Evolutionary conservation across 768 basidiomycete species (phyloP), one percentile per base, ranked within the genome.

Genomic region (Trametes sanguinea): DNA sequence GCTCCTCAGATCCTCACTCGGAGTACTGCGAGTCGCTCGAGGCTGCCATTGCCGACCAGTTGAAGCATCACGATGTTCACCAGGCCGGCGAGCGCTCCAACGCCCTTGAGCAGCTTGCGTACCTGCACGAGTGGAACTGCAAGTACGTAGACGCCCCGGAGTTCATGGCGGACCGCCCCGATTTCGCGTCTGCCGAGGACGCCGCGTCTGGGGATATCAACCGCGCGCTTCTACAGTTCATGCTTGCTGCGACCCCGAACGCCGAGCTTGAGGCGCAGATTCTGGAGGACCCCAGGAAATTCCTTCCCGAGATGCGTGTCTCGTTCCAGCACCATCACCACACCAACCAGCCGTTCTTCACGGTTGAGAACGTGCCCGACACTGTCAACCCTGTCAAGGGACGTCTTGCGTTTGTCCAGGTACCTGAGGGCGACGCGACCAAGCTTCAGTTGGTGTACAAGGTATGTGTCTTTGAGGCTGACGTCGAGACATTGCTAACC

Each of bases 371-470:
- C 60, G 90, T 91, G 14, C 92, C 92, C 6, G 90, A 89, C 62
- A 73, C 94, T 2, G 82, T 93, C 57, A 86, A 81, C 65, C 89
- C 94, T 9, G 93, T 94, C 70, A 90, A 92, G 77, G 87, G 87
- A 2, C 83, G 81, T 60, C 75, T 95, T 60, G 89, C 88, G 0
- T 95, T 94, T 72, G 78, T 92, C 17, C 92, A 95, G 71, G 86
- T 94, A 9, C 92, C 93, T 13, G 30, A 65, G 29, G 82, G 80
- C n/a, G 84, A 82, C 22, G 75, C 76, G 35, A 81, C 83, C 9
- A 79, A 82, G 32, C 81, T 96, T 42, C 80, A 83, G 69, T 84
- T 93, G 63, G 93, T 93, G 4, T 98, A 91, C 92, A 89, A 87
- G 81, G 85, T 86, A 39, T 14, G 39, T 43, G 16, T 22, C 22